phyloP scores from a whole-genome alignment of 2,329 filamentous ascomycete genomes.

The Shiraia bambusicola region DNA sequence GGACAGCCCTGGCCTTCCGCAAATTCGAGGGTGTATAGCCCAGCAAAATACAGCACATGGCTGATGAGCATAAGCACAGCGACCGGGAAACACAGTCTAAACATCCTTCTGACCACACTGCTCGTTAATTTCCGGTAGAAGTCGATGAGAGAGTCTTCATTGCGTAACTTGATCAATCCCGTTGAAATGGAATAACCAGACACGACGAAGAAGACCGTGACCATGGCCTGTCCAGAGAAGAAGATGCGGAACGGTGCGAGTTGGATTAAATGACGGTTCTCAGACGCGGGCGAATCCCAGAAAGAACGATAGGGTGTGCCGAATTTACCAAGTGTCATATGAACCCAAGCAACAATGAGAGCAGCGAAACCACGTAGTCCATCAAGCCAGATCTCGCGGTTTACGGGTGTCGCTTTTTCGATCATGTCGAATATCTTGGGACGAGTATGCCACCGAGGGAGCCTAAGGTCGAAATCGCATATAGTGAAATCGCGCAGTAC shows the following conservation, averaged over 20 bases:
- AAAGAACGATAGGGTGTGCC: background rate
- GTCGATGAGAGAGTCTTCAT: background rate
- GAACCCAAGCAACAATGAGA: constrained; percentile 1
- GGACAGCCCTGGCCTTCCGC: background rate
- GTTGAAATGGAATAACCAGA: constrained; percentile 45
- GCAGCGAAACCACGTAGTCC: background rate
- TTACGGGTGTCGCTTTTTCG: background rate
- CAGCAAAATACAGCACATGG: constrained; percentile 2
- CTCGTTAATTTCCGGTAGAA: constrained; percentile 5
- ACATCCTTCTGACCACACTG: constrained; percentile 1
- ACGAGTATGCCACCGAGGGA: no score
- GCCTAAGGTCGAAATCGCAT: no score
- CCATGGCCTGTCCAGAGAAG: constrained; percentile 48
- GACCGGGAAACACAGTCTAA: constrained; percentile 2
- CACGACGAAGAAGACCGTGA: constrained; percentile 52
- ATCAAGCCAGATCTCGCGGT: background rate
- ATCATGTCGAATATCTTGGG: no score
- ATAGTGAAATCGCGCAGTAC: no score
- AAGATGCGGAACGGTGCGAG: constrained; percentile 13
- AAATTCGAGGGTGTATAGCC: background rate
- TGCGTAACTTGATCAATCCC: background rate
- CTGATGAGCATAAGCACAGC: background rate
- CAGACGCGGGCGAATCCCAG: background rate
- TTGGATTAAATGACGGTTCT: constrained; percentile 12
- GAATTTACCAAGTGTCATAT: background rate